phyloP scores from a whole-genome alignment of 1,284 basidiomycete genomes.

The Moniliophthora roreri region DNA sequence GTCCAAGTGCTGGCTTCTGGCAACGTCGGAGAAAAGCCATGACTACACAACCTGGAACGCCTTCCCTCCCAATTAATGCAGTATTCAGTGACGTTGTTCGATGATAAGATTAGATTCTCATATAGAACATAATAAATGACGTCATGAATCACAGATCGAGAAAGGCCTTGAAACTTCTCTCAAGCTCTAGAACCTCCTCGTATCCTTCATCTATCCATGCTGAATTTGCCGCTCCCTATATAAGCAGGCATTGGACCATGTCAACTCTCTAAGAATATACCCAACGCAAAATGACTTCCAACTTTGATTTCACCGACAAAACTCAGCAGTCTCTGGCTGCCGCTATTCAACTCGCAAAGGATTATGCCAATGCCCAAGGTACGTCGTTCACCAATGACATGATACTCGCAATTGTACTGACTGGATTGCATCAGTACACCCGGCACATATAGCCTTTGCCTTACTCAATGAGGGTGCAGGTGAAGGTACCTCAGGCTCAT shows the following conservation, averaged over 20 bases:
- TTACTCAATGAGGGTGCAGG: slow-evolving; percentile 65
- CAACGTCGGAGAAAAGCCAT: slow-evolving; percentile 32
- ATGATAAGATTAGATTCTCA: no score
- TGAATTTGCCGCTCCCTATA: not conserved
- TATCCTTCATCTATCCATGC: no score
- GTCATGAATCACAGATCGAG: no score
- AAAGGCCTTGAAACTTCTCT: no score
- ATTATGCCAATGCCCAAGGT: slow-evolving; percentile 81
- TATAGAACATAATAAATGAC: no score
- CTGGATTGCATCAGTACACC: slow-evolving; percentile 49
- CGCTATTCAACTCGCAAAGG: slow-evolving; percentile 79
- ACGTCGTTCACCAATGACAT: no score
- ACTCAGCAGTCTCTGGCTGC: slow-evolving; percentile 64
- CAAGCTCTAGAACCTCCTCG: no score
- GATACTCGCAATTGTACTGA: no score
- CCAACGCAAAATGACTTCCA: slow-evolving; percentile 46
- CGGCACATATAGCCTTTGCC: slow-evolving; percentile 75
- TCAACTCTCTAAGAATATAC: not conserved
- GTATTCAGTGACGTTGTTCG: no score
- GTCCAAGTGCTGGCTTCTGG: slow-evolving; percentile 53
- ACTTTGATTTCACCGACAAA: slow-evolving; percentile 81
- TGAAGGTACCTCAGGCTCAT: slow-evolving; percentile 32
- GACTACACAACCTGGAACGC: slow-evolving; percentile 7
- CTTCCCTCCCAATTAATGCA: not conserved
- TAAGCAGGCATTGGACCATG: not conserved